Percentiles rank a stretch among this genome's conserved stretches.
These are phyloP conservation scores for Dioscorea dumetorum DNA, from an alignment of 106 monocot genomes.

Conservation along the genomic window DNA sequence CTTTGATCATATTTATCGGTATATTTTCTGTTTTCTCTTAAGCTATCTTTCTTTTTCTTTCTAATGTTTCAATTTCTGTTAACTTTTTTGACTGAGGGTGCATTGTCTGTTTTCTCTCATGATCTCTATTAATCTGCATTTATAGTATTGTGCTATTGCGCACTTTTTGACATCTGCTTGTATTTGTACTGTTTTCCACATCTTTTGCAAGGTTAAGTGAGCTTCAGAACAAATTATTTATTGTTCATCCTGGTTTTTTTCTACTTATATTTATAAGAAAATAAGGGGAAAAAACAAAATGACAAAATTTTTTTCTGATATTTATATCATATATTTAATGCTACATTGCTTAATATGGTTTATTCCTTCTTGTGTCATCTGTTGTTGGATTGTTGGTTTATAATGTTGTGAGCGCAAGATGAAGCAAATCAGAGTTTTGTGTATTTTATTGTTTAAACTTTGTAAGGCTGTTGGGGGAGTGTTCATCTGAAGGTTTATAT, in stretches of 20 bases:
- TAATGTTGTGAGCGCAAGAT: background rate
- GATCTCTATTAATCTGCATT: background rate
- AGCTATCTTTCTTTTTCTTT: background rate
- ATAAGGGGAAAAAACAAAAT: too few species aligned
- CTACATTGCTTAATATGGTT: too few species aligned
- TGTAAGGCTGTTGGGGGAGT: background rate
- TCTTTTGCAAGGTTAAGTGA: too few species aligned
- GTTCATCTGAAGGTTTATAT: background rate
- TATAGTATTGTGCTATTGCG: background rate
- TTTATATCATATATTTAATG: too few species aligned
- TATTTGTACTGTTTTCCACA: background rate
- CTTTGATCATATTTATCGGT: constrained; percentile 84
- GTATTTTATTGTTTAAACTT: background rate
- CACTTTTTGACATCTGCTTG: background rate
- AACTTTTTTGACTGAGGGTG: background rate
- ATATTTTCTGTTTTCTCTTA: constrained; percentile 3
- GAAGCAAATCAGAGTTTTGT: background rate
- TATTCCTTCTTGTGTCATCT: too few species aligned
- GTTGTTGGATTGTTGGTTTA: too few species aligned
- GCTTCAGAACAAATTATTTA: too few species aligned
- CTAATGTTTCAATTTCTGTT: background rate
- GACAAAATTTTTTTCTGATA: too few species aligned
- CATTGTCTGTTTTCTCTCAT: background rate
- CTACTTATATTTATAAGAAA: too few species aligned
- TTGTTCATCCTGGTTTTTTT: too few species aligned